These are phyloP conservation scores for Diaporthe vexans DNA, from an alignment of 2,329 filamentous ascomycete genomes.

Conservation along the genomic window DNA sequence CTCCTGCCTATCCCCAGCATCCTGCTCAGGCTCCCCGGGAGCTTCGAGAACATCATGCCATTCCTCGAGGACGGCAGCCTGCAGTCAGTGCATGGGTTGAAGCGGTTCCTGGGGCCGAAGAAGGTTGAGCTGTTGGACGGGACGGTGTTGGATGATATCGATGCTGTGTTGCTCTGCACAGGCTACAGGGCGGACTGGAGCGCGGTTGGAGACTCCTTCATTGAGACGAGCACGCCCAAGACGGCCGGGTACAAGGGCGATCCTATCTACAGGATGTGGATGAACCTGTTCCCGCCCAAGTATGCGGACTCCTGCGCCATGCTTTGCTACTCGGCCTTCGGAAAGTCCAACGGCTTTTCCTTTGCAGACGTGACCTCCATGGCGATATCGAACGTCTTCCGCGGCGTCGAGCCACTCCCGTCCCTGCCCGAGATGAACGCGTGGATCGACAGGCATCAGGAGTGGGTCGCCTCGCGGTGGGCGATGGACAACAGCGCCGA, in stretches of 20 bases:
- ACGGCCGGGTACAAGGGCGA: conserved; percentile 19
- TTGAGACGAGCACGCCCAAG: conserved; percentile 40
- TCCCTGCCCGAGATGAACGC: conserved; percentile 52
- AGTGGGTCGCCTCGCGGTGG: conserved; percentile 50
- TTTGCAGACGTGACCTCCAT: conserved; percentile 60
- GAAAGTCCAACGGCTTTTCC: conserved; percentile 51
- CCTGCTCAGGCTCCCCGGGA: conserved; percentile 37
- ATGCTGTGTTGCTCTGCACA: conserved; percentile 40
- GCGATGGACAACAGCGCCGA: conserved; percentile 43
- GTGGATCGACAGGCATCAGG: conserved; percentile 52
- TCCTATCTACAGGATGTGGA: conserved; percentile 40
- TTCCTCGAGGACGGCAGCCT: conserved; percentile 47
- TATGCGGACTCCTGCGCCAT: conserved; percentile 57
- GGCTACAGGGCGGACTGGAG: conserved; percentile 40
- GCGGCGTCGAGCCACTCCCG: conserved; percentile 55
- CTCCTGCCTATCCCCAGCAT: conserved; percentile 42
- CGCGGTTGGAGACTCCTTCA: conserved; percentile 2
- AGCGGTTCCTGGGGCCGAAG: conserved; percentile 34
- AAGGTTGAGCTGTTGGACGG: conserved; percentile 39
- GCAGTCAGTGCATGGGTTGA: conserved; percentile 39
- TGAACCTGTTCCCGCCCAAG: conserved; percentile 41
- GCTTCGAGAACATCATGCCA: conserved; percentile 50
- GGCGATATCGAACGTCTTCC: conserved; percentile 61
- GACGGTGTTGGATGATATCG: conserved; percentile 37
- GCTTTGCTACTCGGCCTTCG: conserved; percentile 54